Evolutionary conservation across 495 filamentous ascomycete species (phyloP).

Genomic region (Neurospora discreta): DNA sequence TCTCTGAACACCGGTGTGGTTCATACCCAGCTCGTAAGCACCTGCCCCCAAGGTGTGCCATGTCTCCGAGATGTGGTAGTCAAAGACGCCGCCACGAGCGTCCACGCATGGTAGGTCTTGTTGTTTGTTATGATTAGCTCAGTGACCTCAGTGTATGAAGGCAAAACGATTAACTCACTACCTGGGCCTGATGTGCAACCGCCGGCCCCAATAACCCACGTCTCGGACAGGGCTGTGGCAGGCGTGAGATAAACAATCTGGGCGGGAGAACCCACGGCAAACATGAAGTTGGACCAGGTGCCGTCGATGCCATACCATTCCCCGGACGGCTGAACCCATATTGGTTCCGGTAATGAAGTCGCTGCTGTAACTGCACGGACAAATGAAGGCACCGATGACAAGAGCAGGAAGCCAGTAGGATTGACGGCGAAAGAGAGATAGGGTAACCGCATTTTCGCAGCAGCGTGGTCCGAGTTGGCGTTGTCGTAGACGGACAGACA

Average conservation of each 20-base stretch:
- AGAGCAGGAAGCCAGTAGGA: conserved; percentile 22
- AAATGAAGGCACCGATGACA: conserved; percentile 23
- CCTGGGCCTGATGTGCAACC: conserved; percentile 32
- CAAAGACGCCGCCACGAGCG: conserved; percentile 44
- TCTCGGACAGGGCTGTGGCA: conserved; percentile 45
- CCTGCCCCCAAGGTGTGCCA: conserved; percentile 40
- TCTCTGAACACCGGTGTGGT: conserved; percentile 38
- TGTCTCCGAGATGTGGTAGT: conserved; percentile 37
- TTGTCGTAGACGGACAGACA: conserved; percentile 9
- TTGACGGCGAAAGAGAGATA: conserved; percentile 21
- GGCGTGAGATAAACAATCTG: conserved; percentile 47
- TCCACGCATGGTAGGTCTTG: conserved; percentile 28
- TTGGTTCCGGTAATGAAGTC: conserved; percentile 7
- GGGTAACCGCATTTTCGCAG: conserved; percentile 25
- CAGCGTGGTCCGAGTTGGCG: conserved; percentile 12
- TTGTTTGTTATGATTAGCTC: conserved; percentile 14
- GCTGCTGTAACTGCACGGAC: conserved; percentile 15
- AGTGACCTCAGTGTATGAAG: not conserved
- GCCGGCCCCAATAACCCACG: conserved; percentile 42
- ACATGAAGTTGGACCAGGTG: conserved; percentile 40
- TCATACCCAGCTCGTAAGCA: conserved; percentile 42
- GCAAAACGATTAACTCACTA: conserved; percentile 17
- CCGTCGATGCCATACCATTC: conserved; percentile 41
- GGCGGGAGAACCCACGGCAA: conserved; percentile 44
- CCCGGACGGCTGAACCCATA: conserved; percentile 33